phyloP scores from a whole-genome alignment of 805 yeast species.

The Yarrowia deformans region DNA sequence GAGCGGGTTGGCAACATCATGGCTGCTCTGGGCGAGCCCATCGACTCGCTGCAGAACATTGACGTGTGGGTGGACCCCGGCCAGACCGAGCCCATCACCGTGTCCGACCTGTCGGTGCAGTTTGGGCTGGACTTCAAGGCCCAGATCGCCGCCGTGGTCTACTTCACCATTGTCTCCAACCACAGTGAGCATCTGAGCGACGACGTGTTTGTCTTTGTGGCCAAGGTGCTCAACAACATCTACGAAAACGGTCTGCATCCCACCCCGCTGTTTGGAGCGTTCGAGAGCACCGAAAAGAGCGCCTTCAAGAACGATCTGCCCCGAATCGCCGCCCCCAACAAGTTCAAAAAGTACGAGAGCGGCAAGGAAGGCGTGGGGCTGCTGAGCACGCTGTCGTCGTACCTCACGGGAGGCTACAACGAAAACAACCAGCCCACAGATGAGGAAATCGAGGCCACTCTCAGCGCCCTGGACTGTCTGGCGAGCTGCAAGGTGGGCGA shows the following conservation, averaged over 20 bases:
- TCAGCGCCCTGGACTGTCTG: constrained; percentile 83
- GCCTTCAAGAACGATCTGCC: constrained; percentile 58
- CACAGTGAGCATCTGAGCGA: constrained; percentile 17
- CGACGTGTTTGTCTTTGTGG: constrained; percentile 17
- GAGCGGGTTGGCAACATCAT: constrained; percentile 61
- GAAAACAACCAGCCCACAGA: constrained; percentile 92
- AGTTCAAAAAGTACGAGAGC: constrained; percentile 65
- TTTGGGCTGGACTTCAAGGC: constrained; percentile 93
- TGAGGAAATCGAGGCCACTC: constrained; percentile 86
- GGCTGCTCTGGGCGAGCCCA: constrained; percentile 66
- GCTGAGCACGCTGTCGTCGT: constrained; percentile 90
- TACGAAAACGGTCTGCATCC: constrained; percentile 34
- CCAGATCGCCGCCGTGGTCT: constrained; percentile 84
- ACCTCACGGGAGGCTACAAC: constrained; percentile 84
- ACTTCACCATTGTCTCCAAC: constrained; percentile 66
- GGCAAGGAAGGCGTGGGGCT: constrained; percentile 72
- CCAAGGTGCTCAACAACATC: constrained; percentile 27
- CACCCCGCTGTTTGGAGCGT: constrained; percentile 21
- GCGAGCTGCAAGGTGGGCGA: constrained; percentile 68
- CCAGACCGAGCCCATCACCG: constrained; percentile 64
- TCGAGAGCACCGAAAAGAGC: neutral
- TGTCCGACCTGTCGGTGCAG: constrained; percentile 79
- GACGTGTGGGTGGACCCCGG: constrained; percentile 57
- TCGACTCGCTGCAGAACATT: constrained; percentile 43
- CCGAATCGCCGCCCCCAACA: constrained; percentile 69